Evolutionary conservation across 1,284 basidiomycete species (phyloP).

Genomic region (Exobasidium rhododendri): DNA sequence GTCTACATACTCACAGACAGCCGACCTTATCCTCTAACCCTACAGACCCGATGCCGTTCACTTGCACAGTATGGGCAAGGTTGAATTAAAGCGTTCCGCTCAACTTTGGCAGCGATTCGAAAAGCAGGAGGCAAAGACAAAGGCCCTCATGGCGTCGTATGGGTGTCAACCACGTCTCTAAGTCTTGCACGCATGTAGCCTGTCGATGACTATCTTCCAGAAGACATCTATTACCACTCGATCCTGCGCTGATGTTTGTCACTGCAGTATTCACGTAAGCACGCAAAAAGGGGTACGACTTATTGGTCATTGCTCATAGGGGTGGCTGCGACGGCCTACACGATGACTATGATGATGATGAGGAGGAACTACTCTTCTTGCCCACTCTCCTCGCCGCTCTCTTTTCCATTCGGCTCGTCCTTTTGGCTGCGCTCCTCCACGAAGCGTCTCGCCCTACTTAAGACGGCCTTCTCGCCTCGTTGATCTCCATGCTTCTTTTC

Average conservation of each 20-base stretch:
- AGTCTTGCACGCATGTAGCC: too few species aligned
- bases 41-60: constrained; percentile 65
- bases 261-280: too few species aligned
- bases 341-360: too few species aligned
- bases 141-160: constrained; percentile 15
- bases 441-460: constrained; percentile 78
- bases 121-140: constrained; percentile 22
- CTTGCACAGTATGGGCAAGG: constrained; percentile 85
- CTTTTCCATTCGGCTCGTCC: not conserved
- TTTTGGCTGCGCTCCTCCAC: constrained; percentile 24
- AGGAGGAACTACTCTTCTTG: not conserved
- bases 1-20: not conserved
- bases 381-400: not conserved
- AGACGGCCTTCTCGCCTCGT: constrained; percentile 74
- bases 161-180: not conserved
- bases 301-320: too few species aligned
- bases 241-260: too few species aligned
- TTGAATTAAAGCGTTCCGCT: constrained; percentile 60
- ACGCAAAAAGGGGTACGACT: too few species aligned
- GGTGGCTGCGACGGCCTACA: too few species aligned
- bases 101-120: constrained; percentile 37
- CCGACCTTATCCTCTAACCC: not conserved
- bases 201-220: too few species aligned
- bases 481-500: constrained; percentile 84
- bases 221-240: too few species aligned